These are phyloP conservation scores for Salvia miltiorrhiza DNA, from an alignment of 257 asterid species.

Conservation along the genomic window DNA sequence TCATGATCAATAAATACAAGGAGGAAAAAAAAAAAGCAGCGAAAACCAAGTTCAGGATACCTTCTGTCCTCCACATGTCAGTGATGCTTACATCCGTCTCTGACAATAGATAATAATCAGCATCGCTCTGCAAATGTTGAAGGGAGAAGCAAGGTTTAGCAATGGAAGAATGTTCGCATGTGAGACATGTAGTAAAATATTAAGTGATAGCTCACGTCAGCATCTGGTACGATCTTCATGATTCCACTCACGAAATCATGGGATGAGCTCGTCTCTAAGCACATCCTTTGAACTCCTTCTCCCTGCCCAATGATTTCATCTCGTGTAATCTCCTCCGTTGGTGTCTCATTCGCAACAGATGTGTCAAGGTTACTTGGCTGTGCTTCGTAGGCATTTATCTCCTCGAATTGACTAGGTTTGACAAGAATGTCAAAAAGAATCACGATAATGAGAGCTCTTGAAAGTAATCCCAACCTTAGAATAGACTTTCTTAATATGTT, in stretches of 20 bases:
- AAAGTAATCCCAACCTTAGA: neutral
- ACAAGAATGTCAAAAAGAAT: neutral
- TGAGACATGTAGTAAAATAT: too few species aligned
- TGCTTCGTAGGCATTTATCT: constrained; percentile 45
- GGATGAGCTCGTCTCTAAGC: constrained; percentile 50
- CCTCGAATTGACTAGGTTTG: constrained; percentile 58
- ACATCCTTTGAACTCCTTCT: constrained; percentile 35
- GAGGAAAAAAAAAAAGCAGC: neutral
- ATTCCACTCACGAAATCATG: constrained; percentile 62
- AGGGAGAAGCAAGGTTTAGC: neutral
- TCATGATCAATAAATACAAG: neutral
- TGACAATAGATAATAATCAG: constrained; percentile 62
- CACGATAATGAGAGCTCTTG: neutral
- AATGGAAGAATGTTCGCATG: neutral
- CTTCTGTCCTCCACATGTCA: constrained; percentile 56
- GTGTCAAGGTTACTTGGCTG: constrained; percentile 46
- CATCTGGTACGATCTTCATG: constrained; percentile 71
- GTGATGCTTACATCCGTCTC: constrained; percentile 61
- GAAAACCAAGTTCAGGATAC: constrained; percentile 49
- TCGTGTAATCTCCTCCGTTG: constrained; percentile 38
- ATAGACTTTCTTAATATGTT: neutral
- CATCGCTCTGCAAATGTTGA: constrained; percentile 46
- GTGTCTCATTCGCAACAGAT: constrained; percentile 37
- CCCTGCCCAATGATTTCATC: constrained; percentile 33
- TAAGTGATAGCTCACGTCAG: constrained; percentile 53